Base-by-base conservation (phyloP, 73 alveolate species). In the Stentor roeselii region DNA sequence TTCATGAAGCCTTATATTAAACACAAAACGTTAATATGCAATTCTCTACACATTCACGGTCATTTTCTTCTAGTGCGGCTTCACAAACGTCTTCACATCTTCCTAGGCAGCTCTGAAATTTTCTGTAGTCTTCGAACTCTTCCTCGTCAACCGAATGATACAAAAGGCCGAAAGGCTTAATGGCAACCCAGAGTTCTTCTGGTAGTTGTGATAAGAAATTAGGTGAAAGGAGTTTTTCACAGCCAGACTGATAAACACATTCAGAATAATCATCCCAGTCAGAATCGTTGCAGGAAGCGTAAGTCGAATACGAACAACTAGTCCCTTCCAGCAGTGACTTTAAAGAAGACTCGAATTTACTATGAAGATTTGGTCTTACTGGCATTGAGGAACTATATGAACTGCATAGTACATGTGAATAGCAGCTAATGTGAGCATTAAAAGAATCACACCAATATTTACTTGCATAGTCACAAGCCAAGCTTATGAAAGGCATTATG, bases 51-150 rank as follows among this genome's bases (percentile, higher is more conserved):
- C 67, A 50, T 50, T 50, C 67, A 50, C 67, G 67, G 21, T 50
- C 67, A 11, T 50, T 21, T 50, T 50, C 67, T 50, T 50, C 67
- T 11, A 50, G 21, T 21, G 67, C 6, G 21, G 67, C 67, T 50
- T 50, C 67, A 50, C 67, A 50, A 50, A 50, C 67, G 21, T 50
- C 67, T 50, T 50, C 67, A 50, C 67, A 50, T 11, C 67, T 50
- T 21, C 6, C 6, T 50, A 50, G 21, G 21, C 67, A 50, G 30
- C 6, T 6, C 21, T 50, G 30, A 50, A 50, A 50, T 50, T 50
- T 6, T 21, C 67, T 6, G 21, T 50, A 50, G 6, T 50, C 67
- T 50, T 50, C 30, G 21, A 11, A 50, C 30, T 50, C 67, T 11
- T 50, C 67, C 21, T 50, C 67, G 6, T 6, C 30, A 21, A 21